phyloP scores from a whole-genome alignment of 345 rosid species.

The Populus davidiana region DNA sequence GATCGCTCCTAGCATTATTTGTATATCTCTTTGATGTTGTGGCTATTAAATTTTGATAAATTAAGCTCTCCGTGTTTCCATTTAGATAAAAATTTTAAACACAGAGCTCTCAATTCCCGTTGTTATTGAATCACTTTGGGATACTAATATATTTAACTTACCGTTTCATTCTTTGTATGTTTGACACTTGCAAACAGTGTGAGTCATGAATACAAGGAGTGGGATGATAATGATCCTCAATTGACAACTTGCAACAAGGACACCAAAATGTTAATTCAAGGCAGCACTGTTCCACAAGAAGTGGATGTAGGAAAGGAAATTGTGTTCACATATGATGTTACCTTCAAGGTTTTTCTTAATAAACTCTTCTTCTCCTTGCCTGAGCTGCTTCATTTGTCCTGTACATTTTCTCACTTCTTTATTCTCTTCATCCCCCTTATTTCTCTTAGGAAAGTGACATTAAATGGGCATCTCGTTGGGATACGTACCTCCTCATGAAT shows the following conservation, averaged over 20 bases:
- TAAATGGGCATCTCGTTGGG: slow-evolving; percentile 99
- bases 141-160: neutral
- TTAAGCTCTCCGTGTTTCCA: neutral
- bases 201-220: slow-evolving; percentile 87
- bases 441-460: slow-evolving; percentile 70
- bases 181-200: slow-evolving; percentile 50
- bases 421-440: neutral
- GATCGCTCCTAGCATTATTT: too few species aligned
- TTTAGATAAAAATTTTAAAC: neutral
- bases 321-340: slow-evolving; percentile 92
- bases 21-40: too few species aligned
- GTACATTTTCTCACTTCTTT: slow-evolving; percentile 1
- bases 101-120: neutral
- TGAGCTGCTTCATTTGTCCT: neutral
- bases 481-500: slow-evolving; percentile 93
- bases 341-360: slow-evolving; percentile 56
- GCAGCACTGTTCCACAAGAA: slow-evolving; percentile 86
- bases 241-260: slow-evolving; percentile 88
- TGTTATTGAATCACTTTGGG: neutral
- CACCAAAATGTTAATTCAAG: slow-evolving; percentile 78
- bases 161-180: neutral
- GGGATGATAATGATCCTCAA: slow-evolving; percentile 84
- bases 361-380: neutral
- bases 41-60: too few species aligned
- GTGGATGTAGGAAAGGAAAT: slow-evolving; percentile 66